Conservation (phyloP, 495 filamentous ascomycete species). For the Daldinia decipiens region DNA sequence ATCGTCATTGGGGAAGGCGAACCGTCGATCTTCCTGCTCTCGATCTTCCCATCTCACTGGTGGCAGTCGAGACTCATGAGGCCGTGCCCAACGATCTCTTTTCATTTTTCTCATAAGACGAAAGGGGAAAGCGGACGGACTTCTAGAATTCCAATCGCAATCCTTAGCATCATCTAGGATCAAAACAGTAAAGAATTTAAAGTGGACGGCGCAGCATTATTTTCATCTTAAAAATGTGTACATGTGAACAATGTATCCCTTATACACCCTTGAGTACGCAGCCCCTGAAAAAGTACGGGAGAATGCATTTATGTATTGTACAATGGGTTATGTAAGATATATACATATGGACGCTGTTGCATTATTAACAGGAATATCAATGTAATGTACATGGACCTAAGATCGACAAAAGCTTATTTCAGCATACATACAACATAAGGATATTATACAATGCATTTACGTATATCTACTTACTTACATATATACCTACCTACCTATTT, state of each 20-base stretch:
- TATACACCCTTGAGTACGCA: neutral
- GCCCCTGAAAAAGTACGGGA: neutral
- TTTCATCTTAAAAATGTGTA: neutral
- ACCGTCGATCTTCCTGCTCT: conserved; percentile 36
- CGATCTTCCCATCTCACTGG: conserved; percentile 26
- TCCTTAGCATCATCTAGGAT: conserved; percentile 5
- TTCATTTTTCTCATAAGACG: neutral
- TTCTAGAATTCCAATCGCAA: conserved; percentile 35
- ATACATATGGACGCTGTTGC: too few species aligned
- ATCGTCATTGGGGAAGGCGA: conserved; percentile 24
- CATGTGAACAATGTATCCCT: neutral
- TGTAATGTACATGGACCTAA: too few species aligned
- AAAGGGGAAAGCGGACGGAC: neutral
- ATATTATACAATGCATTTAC: too few species aligned
- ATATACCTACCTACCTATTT: too few species aligned
- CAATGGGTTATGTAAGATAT: neutral
- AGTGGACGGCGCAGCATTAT: conserved; percentile 31
- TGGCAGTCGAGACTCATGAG: conserved; percentile 11
- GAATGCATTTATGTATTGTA: neutral
- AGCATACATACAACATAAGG: too few species aligned
- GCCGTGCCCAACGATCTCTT: conserved; percentile 5
- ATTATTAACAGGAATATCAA: too few species aligned
- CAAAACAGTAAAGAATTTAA: conserved; percentile 17
- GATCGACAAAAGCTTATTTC: too few species aligned
- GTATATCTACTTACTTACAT: too few species aligned